Evolutionary conservation across 345 rosid species (phyloP), one percentile per base, ranked within the genome.

Genomic region (Citrus mangshanensis): DNA sequence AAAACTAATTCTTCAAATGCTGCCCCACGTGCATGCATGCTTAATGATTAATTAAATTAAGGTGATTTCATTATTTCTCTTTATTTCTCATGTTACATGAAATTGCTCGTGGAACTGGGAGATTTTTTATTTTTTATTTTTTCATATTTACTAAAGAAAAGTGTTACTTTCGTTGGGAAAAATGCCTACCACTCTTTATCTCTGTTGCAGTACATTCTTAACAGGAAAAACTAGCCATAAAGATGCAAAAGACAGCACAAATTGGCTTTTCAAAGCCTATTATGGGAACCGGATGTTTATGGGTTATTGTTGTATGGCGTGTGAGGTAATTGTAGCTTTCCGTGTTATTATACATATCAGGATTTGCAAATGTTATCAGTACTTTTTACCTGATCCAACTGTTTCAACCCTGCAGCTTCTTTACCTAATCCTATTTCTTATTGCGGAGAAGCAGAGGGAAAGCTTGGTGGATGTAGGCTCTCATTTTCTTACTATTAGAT

Each of bases 281-380:
- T 95, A 92, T 85, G 99, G 99, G 51, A 92, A 93, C 82, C 83
- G 99, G 32, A 88, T 90, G 92, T 93, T 93, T 85, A 93, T 95
- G 97, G 91, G 91, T 76, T 95, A 85, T 81, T 95, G 99, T 77
- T 93, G 97, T 35, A 95, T 85, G 80, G 94, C 98, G 4, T 95
- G 98, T 70, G 98, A 95, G 99, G 99, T 90, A 88, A 82, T 30
- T 70, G 24, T 27, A 61, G 34, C 68, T 74, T 28, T 14, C 9
- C 24, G 19, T 54, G 24, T 51, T 58, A 25, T 6, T 61, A 28
- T 66, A 19, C 37, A 7, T 9, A 24, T 54, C 21, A n/a, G 34
- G 32, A 62, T 42, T 38, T 65, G 3, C 12, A 3, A 58, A 35
- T 46, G 34, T 61, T 3, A 27, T 63, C 56, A 35, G 38, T 49